Evolutionary conservation across 805 yeast genomes (phyloP), one percentile per base, ranked within the genome.

Genomic region (Saccharomycopsis sp.): DNA sequence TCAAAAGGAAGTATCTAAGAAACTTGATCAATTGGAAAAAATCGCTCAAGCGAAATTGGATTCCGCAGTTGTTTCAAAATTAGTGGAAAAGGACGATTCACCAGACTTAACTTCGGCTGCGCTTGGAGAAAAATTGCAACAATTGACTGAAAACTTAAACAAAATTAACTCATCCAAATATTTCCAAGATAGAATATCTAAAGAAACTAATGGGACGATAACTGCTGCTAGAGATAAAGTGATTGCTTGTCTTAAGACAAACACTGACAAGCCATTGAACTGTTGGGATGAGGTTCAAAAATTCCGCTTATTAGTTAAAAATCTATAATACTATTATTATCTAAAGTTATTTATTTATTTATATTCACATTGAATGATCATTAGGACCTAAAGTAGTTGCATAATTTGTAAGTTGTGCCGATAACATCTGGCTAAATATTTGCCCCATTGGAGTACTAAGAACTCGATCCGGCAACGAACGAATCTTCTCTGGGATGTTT

Each of bases 271-370:
- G 59, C 79, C 84, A 19, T 71, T 86, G 60, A 79, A 83, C 61
- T 86, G 96, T 60, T 83, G 88, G 81, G 85, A 82, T 33, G 85
- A 83, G 57, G 85, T 85, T 16, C 77, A 81, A 57, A 64, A 70
- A 45, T 85, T 86, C 62, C 83, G 78, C 58, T 70, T 69, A 51
- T 60, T 77, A 51, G 83, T 79, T 14, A 67, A 67, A 52, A 65
- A 68, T 51, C 64, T 74, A 51, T 74, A 63, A 53, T 27, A n/a
- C 31, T 27, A 11, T 27, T 11, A n/a, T n/a, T 11, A 27, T 11
- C 13, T 11, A n/a, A 11, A 27, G 31, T 27, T 11, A 11, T n/a
- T 27, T 27, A n/a, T n/a, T n/a, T n/a, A n/a, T n/a, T n/a, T n/a
- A n/a, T n/a, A n/a, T n/a, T n/a, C n/a, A n/a, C n/a, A n/a, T n/a